Base-by-base conservation (phyloP, 2,329 filamentous ascomycete genomes). In the Trichoderma pleuroti region DNA sequence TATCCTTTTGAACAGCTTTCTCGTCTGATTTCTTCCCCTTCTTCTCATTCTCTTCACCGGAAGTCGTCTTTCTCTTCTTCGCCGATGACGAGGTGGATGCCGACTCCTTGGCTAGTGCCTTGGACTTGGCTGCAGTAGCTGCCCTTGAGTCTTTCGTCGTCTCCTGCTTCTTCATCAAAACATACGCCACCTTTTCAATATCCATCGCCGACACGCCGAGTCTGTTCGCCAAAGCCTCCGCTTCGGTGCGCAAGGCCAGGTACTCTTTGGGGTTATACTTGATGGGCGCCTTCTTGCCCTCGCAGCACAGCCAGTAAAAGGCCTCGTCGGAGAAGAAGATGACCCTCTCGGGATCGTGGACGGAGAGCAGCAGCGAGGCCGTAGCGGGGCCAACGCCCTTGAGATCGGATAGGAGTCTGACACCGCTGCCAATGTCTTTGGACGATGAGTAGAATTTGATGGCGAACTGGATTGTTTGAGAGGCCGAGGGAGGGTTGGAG, bases 301-400 rank as follows among this genome's bases (percentile, higher is more conserved):
- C 78, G 76, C 86, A 87, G 75, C 87, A 87, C 7, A 91, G 80
- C 92, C 92, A 95, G 74, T 90, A 86, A 77, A 90, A 95, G 4
- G 90, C 85, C 80, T 96, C 93, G 76, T 97, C 93, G 3, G 90
- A 92, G 80, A 95, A 95, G 83, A 95, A 95, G 2, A 92, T 86
- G 62, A 90, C 84, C 14, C 81, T 80, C 0, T 83, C 79, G 0
- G 90, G 86, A 72, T 89, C 85, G 73, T 89, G 86, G 5, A 91
- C 87, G 5, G 90, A 87, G 3, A 96, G 84, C 1, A 95, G 81
- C 36, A 96, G 86, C 1, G 91, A 93, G 0, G 92, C 92, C 0
- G 92, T 95, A 9, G 93, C 93, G 1, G 93, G 92, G 0, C 93
- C 93, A 72, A 97, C 88, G 39, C 93, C 93, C 73, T 85, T 90